A percentile compares a stretch with the other conserved stretches of the same genome.
Evolutionary conservation across 1,284 basidiomycete genomes (phyloP).

Genomic region (Pseudozyma hubeiensis): DNA sequence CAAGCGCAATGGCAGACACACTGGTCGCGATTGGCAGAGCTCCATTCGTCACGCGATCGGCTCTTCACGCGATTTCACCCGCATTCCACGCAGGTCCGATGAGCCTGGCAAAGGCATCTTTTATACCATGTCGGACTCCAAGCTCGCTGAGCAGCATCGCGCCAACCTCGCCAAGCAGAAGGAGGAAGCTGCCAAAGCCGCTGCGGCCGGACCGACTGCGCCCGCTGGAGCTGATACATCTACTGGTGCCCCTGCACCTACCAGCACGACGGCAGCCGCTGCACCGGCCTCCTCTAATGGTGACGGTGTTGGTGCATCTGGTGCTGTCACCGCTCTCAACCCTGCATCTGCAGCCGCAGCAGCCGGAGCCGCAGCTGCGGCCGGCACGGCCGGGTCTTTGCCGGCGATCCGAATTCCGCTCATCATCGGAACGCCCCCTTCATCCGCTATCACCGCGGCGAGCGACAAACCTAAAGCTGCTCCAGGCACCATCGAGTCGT

Average conservation of each 20-base stretch:
- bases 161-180: slow-evolving; percentile 48
- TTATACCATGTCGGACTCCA: slow-evolving; percentile 60
- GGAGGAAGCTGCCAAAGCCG: slow-evolving; percentile 47
- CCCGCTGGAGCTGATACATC: slow-evolving; percentile 4
- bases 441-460: slow-evolving; percentile 65
- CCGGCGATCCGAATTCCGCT: slow-evolving; percentile 72
- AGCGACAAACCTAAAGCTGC: slow-evolving; percentile 62
- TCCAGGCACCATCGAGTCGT: slow-evolving; percentile 65
- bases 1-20: slow-evolving; percentile 68
- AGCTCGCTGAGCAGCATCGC: slow-evolving; percentile 52
- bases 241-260: slow-evolving; percentile 1
- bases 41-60: slow-evolving; percentile 64
- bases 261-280: slow-evolving; percentile 3
- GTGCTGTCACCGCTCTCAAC: background rate
- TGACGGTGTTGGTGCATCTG: background rate
- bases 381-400: slow-evolving; percentile 21
- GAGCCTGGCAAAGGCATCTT: slow-evolving; percentile 67
- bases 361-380: slow-evolving; percentile 14
- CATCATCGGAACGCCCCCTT: slow-evolving; percentile 74
- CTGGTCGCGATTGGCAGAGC: slow-evolving; percentile 66
- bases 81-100: slow-evolving; percentile 58
- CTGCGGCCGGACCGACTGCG: slow-evolving; percentile 20
- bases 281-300: slow-evolving; percentile 1
- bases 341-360: slow-evolving; percentile 11
- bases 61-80: slow-evolving; percentile 61